Base-by-base conservation (phyloP, 73 alveolate species). In the Paramecium biaurelia region DNA sequence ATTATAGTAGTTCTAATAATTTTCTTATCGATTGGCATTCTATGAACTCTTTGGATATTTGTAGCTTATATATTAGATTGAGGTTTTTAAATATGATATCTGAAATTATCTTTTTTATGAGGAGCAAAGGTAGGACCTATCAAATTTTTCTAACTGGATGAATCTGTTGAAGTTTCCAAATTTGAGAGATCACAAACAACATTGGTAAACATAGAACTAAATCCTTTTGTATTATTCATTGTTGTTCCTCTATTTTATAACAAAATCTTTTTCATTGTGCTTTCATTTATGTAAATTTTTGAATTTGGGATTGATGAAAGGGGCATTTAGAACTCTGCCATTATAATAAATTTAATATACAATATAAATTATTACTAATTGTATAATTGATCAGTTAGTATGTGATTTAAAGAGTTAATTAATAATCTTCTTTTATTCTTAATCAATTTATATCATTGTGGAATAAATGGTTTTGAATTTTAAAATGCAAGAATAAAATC, bases 81-180 rank as follows among this genome's bases (percentile, higher is more conserved):
- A 63, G 84, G 84, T 30, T 63, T 63, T 63, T 32, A 5, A 63
- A 32, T 20, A 34, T 72, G 86, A 72, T 72, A 72, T 72, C 86
- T 30, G 38, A 35, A 72, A 2, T 5, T 35, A 72, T 32, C 35
- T 15, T 72, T 72, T 12, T 26, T 20, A 38, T 30, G 86, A 15
- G 86, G 86, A 72, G 86, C 86, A 35, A 72, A 34, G 18, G 14
- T 28, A 3, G 58, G 38, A 72, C 86, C 86, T 72, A 67, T 20
- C 32, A 32, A 20, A 72, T 38, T 72, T 6, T 72, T 72, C 38
- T 12, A 32, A 35, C 58, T 72, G 0, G 86, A 35, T n/a, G 57
- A 35, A 72, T 30, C 86, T 12, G 86, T 35, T 37, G 86, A 32
- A 9, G 58, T 72, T 35, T 38, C 58, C 5, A 35, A 34, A 72